These are phyloP conservation scores for Pleurotus pulmonarius DNA, from an alignment of 768 basidiomycete genomes.

Conservation along the genomic window DNA sequence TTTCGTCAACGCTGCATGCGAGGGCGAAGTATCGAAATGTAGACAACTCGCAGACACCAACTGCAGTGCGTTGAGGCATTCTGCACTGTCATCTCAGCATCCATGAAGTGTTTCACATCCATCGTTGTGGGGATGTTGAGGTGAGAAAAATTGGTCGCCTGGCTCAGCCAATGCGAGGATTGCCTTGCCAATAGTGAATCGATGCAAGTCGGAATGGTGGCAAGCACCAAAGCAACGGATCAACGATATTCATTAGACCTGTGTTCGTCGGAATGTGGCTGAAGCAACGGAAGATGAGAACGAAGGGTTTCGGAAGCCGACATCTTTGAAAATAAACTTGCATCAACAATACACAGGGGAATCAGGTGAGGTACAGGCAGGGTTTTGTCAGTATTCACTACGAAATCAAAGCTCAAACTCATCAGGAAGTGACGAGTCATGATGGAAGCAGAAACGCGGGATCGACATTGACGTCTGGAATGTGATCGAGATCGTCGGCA, in stretches of 20 bases:
- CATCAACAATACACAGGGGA: conserved; percentile 5
- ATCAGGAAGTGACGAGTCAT: too few relatives aligned
- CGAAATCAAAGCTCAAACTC: not conserved
- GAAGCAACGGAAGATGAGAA: not conserved
- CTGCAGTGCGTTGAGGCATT: too few relatives aligned
- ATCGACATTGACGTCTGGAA: not conserved
- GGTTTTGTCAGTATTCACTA: too few relatives aligned
- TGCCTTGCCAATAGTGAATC: conserved; percentile 1
- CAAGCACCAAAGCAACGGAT: conserved; percentile 2
- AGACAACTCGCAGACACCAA: too few relatives aligned
- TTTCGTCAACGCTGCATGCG: too few relatives aligned
- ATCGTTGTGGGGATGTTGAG: conserved; percentile 4
- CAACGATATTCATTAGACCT: not conserved
- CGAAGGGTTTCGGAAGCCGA: not conserved
- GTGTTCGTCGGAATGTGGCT: conserved; percentile 3
- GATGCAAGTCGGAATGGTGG: not conserved
- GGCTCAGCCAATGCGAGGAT: not conserved
- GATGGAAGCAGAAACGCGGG: not conserved
- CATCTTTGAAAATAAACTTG: not conserved
- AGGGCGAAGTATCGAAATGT: too few relatives aligned
- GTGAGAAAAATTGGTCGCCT: conserved; percentile 6
- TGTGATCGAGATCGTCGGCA: not conserved
- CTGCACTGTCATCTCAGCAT: too few relatives aligned
- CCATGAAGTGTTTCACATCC: not conserved
- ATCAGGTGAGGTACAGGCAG: too few relatives aligned